Base-by-base conservation (phyloP, 2,329 filamentous ascomycete genomes). In the Neoarthrinium moseri region DNA sequence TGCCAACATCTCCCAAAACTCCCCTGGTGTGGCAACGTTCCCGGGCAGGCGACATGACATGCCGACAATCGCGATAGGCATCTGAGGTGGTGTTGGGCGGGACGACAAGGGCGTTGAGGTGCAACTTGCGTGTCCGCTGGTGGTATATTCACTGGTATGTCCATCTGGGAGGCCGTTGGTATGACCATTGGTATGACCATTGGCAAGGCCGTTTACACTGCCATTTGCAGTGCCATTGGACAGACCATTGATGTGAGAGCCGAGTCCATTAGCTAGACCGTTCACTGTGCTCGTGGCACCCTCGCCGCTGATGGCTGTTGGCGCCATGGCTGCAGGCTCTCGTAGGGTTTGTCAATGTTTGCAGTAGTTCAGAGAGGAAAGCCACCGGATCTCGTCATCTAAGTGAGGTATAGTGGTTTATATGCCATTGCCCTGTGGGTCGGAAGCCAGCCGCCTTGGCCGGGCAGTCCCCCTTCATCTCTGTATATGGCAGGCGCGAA, bases 21-120 rank as follows among this genome's bases (percentile, higher is more conserved):
- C 68, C 6, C 65, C 65, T 4, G 68, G 62, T 7, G 60, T 70
- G 6, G 65, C 60, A 15, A 72, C 67, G 33, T 66, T 65, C 5
- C 73, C 72, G 0, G 73, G 69, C 37, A 75, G 61, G 20, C 72
- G 71, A 51, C 71, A 74, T 4, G 70, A 65, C 64, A 76, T 73
- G 51, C 73, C 73, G 15, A 75, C 63, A 20, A 76, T 68, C 56
- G 73, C 72, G 29, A 76, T 64, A 33, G 71, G 71, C 53, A 67
- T 62, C 35, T n/a, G 58, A 50, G 45, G 57, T 63, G 15, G 56
- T 52, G 37, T 58, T 53, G 44, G 56, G 50, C 37, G 37, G 11
- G 37, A 40, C 24, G 37, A 40, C 21, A 26, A 51, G 41, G 4
- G 56, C 52, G 15, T 53, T 22, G 18, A 53, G 44, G 50, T 58